Percentiles rank a stretch among this genome's conserved stretches.
Evolutionary conservation across 2,329 filamentous ascomycete genomes (phyloP).

Genomic region (Metarhizium anisopliae): DNA sequence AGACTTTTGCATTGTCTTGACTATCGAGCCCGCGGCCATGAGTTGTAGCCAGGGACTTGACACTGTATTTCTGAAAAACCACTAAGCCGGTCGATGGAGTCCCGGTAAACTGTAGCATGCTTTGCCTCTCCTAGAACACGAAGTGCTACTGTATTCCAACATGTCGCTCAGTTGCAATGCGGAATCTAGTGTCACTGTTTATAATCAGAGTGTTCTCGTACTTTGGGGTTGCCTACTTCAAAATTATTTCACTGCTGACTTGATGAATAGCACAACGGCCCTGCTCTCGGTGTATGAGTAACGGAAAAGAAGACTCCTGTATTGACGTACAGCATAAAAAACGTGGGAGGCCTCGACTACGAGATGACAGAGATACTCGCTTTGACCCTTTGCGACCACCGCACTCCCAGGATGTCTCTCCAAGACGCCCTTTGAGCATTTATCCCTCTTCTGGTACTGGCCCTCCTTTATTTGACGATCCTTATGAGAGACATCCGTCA

Average conservation of each 20-base stretch:
- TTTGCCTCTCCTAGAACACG: too few species aligned
- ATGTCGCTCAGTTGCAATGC: too few species aligned
- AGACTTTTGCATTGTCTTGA: neutral
- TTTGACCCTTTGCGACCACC: conserved; percentile 43
- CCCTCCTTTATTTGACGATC: conserved; percentile 36
- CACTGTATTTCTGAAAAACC: too few species aligned
- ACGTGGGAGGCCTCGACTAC: conserved; percentile 65
- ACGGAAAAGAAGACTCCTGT: conserved; percentile 73
- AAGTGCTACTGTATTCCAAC: neutral
- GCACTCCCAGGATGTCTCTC: conserved; percentile 33
- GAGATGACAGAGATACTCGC: conserved; percentile 58
- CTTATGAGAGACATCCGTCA: conserved; percentile 35
- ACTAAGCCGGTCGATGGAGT: too few species aligned
- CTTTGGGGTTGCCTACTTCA: too few species aligned
- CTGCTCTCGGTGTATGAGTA: conserved; percentile 67
- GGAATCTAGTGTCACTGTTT: neutral
- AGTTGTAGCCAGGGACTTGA: too few species aligned
- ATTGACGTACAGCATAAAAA: conserved; percentile 84
- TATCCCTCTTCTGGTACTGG: conserved; percentile 37
- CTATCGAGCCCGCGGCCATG: too few species aligned
- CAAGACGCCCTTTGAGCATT: conserved; percentile 41
- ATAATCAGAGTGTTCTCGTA: too few species aligned
- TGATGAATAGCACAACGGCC: conserved; percentile 56
- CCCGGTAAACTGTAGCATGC: too few species aligned
- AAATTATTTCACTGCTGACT: conserved; percentile 21